Conservation (phyloP, 495 filamentous ascomycete species). For the Bombardia bombarda region DNA sequence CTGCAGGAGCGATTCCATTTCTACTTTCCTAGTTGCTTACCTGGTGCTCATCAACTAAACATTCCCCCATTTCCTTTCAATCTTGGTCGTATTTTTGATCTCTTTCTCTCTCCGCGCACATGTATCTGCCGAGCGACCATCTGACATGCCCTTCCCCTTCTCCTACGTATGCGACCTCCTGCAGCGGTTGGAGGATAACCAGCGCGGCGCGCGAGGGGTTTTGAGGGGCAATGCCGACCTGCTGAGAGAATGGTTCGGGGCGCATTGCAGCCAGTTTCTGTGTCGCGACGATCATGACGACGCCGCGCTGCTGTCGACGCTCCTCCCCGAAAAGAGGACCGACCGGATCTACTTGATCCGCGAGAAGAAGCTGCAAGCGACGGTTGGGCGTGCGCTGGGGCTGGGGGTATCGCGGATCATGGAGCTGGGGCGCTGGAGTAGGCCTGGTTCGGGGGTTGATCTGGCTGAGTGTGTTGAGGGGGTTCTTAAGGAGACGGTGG, state of each 20-base stretch:
- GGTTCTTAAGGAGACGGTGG: slow-evolving; percentile 57
- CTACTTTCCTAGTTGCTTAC: too few relatives aligned
- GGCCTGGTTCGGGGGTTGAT: slow-evolving; percentile 48
- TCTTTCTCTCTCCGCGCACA: too few relatives aligned
- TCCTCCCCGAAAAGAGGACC: slow-evolving; percentile 65
- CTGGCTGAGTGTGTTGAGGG: slow-evolving; percentile 61
- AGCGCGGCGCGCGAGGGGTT: slow-evolving; percentile 5
- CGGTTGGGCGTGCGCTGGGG: slow-evolving; percentile 55
- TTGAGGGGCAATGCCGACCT: slow-evolving; percentile 12
- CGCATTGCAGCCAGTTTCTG: slow-evolving; percentile 41
- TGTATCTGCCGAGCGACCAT: too few relatives aligned
- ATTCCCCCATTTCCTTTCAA: too few relatives aligned
- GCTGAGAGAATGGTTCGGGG: slow-evolving; percentile 53
- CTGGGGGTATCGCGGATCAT: slow-evolving; percentile 51
- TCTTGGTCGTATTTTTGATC: too few relatives aligned
- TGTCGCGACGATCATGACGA: slow-evolving; percentile 42
- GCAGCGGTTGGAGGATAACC: slow-evolving; percentile 39
- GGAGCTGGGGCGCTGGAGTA: slow-evolving; percentile 54
- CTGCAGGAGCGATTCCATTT: too few relatives aligned
- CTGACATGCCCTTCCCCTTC: slow-evolving; percentile 57
- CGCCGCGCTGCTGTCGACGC: slow-evolving; percentile 57
- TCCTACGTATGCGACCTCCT: slow-evolving; percentile 53
- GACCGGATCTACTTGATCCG: slow-evolving; percentile 70
- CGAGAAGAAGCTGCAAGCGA: slow-evolving; percentile 47
- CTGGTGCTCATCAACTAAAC: too few relatives aligned